phyloP scores from a whole-genome alignment of 1,284 basidiomycete genomes.

The Ganoderma leucocontextum region DNA sequence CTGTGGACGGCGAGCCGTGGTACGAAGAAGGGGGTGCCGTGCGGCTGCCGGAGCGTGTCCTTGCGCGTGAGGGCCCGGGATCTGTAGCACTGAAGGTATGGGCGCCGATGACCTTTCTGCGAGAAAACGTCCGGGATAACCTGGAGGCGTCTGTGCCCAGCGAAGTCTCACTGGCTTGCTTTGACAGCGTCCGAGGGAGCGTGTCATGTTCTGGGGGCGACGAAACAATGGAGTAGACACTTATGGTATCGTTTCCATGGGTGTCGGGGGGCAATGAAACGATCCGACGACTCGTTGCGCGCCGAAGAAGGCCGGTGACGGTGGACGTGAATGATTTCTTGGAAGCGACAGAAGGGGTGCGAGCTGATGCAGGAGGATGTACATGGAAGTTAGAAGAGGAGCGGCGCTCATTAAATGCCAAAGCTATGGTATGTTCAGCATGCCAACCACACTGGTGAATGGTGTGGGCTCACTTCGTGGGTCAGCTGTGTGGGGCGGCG shows the following conservation, averaged over 20 bases:
- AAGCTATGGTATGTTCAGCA: constrained; percentile 29
- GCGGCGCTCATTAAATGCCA: constrained; percentile 45
- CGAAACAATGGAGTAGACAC: constrained; percentile 60
- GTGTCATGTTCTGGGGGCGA: constrained; percentile 49
- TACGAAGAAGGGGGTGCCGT: constrained; percentile 63
- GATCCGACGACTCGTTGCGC: constrained; percentile 59
- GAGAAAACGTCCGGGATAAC: constrained; percentile 27
- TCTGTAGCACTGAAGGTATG: constrained; percentile 28
- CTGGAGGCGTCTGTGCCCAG: constrained; percentile 52
- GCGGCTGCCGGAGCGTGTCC: constrained; percentile 50
- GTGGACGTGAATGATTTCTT: constrained; percentile 67
- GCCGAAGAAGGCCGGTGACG: constrained; percentile 66
- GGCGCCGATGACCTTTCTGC: constrained; percentile 31
- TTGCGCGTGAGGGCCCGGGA: constrained; percentile 41
- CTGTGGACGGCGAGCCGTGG: constrained; percentile 43
- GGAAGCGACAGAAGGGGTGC: constrained; percentile 67
- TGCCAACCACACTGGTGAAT: neutral
- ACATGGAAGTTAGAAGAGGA: constrained; percentile 60
- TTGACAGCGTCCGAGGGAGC: constrained; percentile 50
- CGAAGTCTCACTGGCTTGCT: constrained; percentile 60
- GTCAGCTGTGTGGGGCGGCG: constrained; percentile 27
- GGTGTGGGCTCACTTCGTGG: constrained; percentile 33
- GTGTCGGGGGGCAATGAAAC: constrained; percentile 50
- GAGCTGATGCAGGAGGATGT: constrained; percentile 46
- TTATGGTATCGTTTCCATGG: constrained; percentile 59